Percentiles rank a stretch among this genome's conserved stretches.
Evolutionary conservation across 129 eudicot genomes (phyloP).

Genomic region (Saussurea involucrata): DNA sequence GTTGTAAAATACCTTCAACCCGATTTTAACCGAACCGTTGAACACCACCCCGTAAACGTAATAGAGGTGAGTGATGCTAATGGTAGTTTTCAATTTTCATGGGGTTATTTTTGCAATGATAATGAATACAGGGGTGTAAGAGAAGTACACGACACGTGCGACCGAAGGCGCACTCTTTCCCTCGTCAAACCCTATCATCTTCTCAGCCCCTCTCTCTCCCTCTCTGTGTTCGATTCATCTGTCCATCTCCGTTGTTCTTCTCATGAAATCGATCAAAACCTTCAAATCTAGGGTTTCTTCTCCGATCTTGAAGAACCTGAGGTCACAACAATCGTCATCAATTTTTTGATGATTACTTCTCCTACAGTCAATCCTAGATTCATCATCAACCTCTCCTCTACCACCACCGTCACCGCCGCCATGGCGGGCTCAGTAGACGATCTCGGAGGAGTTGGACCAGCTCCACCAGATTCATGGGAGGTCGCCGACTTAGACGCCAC

Average conservation of each 20-base stretch:
- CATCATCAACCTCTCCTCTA: constrained; percentile 29
- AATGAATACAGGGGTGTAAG: neutral
- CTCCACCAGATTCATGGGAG: constrained; percentile 60
- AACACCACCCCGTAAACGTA: too few species aligned
- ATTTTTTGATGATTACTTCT: constrained; percentile 31
- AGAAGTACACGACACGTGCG: constrained; percentile 20
- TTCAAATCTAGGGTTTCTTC: constrained; percentile 31
- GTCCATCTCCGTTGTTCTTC: constrained; percentile 7
- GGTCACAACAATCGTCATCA: constrained; percentile 25
- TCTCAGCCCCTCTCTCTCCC: neutral
- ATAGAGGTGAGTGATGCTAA: too few species aligned
- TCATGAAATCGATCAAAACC: constrained; percentile 35
- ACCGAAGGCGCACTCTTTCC: constrained; percentile 20
- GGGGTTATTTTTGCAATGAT: neutral
- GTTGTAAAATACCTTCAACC: too few species aligned
- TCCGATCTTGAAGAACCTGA: constrained; percentile 19
- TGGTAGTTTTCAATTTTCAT: too few species aligned
- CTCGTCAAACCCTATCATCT: constrained; percentile 25
- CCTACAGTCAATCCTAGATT: constrained; percentile 15
- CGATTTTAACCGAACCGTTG: too few species aligned
- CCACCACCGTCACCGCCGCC: constrained; percentile 31
- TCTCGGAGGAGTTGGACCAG: constrained; percentile 37
- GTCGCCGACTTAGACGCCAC: constrained; percentile 51
- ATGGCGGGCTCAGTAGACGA: constrained; percentile 48
- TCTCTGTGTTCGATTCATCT: constrained; percentile 18